Percentiles rank a stretch among this genome's conserved stretches.
These are phyloP conservation scores for Discostella stelligeroides DNA, from an alignment of 108 stramenopile species.

Conservation along the genomic window DNA sequence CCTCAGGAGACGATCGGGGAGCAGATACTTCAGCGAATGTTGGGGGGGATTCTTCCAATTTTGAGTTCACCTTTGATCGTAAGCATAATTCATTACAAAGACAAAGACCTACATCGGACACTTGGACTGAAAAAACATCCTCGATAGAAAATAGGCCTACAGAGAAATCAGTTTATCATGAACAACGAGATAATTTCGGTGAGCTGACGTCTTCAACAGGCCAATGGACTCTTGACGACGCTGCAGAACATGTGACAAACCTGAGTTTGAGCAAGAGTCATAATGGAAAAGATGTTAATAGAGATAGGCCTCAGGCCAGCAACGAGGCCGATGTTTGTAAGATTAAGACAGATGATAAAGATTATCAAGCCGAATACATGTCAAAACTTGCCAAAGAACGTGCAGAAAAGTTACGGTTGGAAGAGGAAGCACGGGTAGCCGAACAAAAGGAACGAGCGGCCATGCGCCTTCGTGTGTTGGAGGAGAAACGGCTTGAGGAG, in stretches of 20 bases:
- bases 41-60: slow-evolving; percentile 8
- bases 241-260: background rate
- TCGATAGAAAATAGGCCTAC: slow-evolving; percentile 3
- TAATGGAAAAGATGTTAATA: background rate
- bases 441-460: slow-evolving; percentile 56
- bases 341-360: slow-evolving; percentile 20
- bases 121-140: slow-evolving; percentile 10
- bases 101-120: background rate
- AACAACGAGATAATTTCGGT: background rate
- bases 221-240: slow-evolving; percentile 2
- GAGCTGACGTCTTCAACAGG: background rate
- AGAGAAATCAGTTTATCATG: background rate
- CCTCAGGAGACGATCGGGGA: background rate
- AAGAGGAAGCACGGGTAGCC: slow-evolving; percentile 58
- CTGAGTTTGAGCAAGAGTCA: background rate
- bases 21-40: background rate
- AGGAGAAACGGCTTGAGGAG: slow-evolving; percentile 54
- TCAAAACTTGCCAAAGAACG: slow-evolving; percentile 65
- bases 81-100: background rate
- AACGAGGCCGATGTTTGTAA: slow-evolving; percentile 8
- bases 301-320: slow-evolving; percentile 4
- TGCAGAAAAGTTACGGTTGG: slow-evolving; percentile 55
- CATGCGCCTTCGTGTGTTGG: slow-evolving; percentile 64
- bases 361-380: slow-evolving; percentile 55
- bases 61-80: background rate